Evolutionary conservation across 2,329 filamentous ascomycete genomes (phyloP), one percentile per base, ranked within the genome.

Genomic region (Fusarium mangiferae): DNA sequence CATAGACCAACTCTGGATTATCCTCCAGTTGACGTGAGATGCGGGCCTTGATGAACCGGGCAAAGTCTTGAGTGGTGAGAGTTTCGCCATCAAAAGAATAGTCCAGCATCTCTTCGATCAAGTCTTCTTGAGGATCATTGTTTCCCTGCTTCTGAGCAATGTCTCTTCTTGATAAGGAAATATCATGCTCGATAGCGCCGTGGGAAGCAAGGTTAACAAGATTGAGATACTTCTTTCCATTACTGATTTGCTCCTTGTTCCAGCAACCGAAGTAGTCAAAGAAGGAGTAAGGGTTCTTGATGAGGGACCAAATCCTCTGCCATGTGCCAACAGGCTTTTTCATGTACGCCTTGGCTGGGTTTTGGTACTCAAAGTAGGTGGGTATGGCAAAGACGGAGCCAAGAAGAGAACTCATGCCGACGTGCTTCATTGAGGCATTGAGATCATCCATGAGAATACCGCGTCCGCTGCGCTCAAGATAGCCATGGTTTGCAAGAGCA

Each of bases 401-500:
- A 35, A 68, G 61, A 2, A 65, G 54, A 20, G 61, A 39, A 20
- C 65, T 68, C 65, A 68, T 68, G 20, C 65, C 65, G n/a, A 68
- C 65, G 7, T 68, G 61, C 17, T 38, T 35, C 65, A 68, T 68
- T 5, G 65, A 58, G 10, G 65, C 61, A 5, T 59, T 68, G 41
- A 68, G 65, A 18, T 68, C 61, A 5, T 55, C 44, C 46, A 59
- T 58, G 39, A 49, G 39, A 39, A 68, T 68, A 3, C 36, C 18
- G 5, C 28, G 13, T 9, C 66, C 66, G 12, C 62, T 65, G 12
- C 66, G 66, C 18, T 68, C 62, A 46, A 68, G 45, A 17, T 68
- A 68, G 41, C 66, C 66, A 65, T 68, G 66, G 52, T 68, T 68
- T 30, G 66, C 66, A 1, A 68, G 62, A 30, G 66, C 66, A 24